Base-by-base conservation (phyloP, 225 moss, liverwort and hornwort genomes). In the Climacium dendroides region DNA sequence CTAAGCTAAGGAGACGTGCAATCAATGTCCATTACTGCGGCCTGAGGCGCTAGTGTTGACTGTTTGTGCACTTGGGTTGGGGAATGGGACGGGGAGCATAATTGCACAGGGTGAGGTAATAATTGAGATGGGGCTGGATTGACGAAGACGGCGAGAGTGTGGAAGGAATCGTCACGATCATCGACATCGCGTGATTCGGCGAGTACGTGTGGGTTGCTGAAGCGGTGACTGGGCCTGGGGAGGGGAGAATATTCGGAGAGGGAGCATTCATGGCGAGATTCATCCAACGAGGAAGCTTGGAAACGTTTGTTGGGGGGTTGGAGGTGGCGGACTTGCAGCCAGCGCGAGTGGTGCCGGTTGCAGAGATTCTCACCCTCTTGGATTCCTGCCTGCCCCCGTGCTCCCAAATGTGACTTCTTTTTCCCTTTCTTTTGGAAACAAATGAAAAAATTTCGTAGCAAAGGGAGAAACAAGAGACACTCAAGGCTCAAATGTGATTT, bases 261-360 rank as follows among this genome's bases (percentile, higher is more conserved):
- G 55, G 7, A 29, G n/a, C 87, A 90, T 88, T 90, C 88, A 90
- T 88, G 85, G 87, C 35, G 88, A 88, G 60, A 74, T 90, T 88
- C 90, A 85, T 88, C 87, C 81, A 65, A 30, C 19, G 39, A 58
- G 26, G 37, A 57, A 28, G 74, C 17, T 8, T 7, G 3, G 1
- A 50, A 13, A 52, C 53, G n/a, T 53, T 24, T n/a, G 8, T 18
- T n/a, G 12, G 10, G 8, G 18, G 7, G 13, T 19, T 39, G 55
- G 43, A 43, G 83, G 58, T 79, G 19, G 54, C 50, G 54, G 6
- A 76, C 52, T 30, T 6, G 48, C 32, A 45, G 43, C 5, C 32
- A 45, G 43, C 5, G 14, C 20, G 52, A 16, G 54, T 6, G 77
- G 48, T 18, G n/a, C n/a, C n/a, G 32, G 48, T 30, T 74, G 14